A percentile compares a stretch with the other conserved stretches of the same genome.
Evolutionary conservation across 257 asterid genomes (phyloP).

Genomic region (Solanum ossicruentum): DNA sequence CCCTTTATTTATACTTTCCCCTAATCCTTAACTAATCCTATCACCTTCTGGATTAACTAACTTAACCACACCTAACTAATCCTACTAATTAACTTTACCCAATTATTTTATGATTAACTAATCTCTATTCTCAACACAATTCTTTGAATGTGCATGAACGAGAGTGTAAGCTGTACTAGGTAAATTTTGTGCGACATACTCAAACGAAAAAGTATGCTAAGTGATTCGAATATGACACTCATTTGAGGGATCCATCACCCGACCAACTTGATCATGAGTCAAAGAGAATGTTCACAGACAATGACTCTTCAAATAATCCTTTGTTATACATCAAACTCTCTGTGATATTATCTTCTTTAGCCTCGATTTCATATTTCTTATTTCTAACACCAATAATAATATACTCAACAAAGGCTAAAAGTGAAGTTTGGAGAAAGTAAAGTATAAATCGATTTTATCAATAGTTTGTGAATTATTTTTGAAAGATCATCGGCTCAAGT

Average conservation of each 20-base stretch:
- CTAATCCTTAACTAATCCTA: too few relatives aligned
- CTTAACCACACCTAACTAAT: too few relatives aligned
- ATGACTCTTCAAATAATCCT: too few relatives aligned
- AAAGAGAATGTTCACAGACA: background rate
- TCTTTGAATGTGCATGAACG: background rate
- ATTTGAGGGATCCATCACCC: background rate
- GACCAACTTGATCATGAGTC: background rate
- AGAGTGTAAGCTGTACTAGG: background rate
- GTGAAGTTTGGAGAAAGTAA: background rate
- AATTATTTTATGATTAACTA: too few relatives aligned
- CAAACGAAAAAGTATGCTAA: background rate
- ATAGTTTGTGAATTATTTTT: too few relatives aligned
- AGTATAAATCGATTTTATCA: background rate
- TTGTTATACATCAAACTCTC: background rate
- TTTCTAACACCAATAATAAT: background rate
- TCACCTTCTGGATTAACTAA: too few relatives aligned
- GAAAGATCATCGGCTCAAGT: background rate
- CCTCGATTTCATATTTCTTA: background rate
- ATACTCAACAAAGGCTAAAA: too few relatives aligned
- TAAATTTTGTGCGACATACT: too few relatives aligned
- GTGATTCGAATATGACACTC: background rate
- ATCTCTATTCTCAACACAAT: too few relatives aligned
- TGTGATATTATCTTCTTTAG: background rate
- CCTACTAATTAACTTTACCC: too few relatives aligned
- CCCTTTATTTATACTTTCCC: too few relatives aligned